These are phyloP conservation scores for Trapa incisa DNA, from an alignment of 345 rosid species.

Conservation along the genomic window DNA sequence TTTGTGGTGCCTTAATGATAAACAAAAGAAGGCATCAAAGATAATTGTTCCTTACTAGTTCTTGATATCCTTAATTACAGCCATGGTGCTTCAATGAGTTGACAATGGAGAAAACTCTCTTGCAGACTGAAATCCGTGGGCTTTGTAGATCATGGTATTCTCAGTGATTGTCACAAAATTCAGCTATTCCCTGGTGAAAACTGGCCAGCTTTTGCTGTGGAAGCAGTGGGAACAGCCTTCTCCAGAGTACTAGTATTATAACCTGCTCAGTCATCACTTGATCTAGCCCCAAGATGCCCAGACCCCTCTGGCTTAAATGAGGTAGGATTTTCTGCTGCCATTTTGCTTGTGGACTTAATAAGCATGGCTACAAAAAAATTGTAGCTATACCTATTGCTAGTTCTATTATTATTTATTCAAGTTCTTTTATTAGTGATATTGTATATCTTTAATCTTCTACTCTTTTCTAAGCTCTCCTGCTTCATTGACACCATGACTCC, in stretches of 20 bases:
- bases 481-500: not conserved
- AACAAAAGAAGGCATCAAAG: not conserved
- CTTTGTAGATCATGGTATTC: not conserved
- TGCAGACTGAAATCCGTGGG: not conserved
- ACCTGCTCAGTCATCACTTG: slow-evolving; percentile 71
- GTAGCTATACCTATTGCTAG: not conserved
- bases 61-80: not conserved
- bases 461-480: slow-evolving; percentile 8
- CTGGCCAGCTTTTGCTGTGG: slow-evolving; percentile 66
- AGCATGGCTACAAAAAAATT: not conserved
- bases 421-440: slow-evolving; percentile 2
- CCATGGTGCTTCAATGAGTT: not conserved
- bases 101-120: not conserved
- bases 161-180: slow-evolving; percentile 37
- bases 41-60: not conserved
- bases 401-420: not conserved
- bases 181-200: slow-evolving; percentile 77
- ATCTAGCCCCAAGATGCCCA: slow-evolving; percentile 43
- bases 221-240: slow-evolving; percentile 36
- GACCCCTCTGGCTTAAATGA: slow-evolving; percentile 35
- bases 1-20: not conserved
- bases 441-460: slow-evolving; percentile 15
- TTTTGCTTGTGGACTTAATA: not conserved
- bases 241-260: slow-evolving; percentile 46
- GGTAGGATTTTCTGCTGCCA: not conserved